Base-by-base conservation (phyloP, 208 protist genomes). In the Naegleria fowleri region DNA sequence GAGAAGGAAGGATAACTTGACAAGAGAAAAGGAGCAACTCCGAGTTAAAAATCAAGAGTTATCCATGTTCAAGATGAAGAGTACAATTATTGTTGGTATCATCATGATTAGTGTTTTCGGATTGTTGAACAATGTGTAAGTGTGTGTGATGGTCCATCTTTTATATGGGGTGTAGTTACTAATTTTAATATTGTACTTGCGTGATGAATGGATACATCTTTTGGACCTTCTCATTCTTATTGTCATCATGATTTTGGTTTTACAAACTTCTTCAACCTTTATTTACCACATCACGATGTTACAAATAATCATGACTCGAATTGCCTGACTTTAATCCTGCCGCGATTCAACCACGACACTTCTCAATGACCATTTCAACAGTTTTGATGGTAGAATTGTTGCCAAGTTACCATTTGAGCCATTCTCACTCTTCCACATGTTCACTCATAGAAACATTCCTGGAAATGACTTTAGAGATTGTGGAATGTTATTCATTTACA, bases 331-430 rank as follows among this genome's bases (percentile, higher is more conserved):
- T n/a, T n/a, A n/a, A n/a, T n/a, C n/a, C n/a, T n/a, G n/a, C n/a
- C n/a, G n/a, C n/a, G n/a, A n/a, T n/a, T n/a, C n/a, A n/a, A n/a
- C n/a, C n/a, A 48, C 43, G 43, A 48, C 43, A 48, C 43, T 1
- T 9, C 43, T 48, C 5, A 48, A 48, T 48, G 43, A 48, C n/a
- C n/a, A n/a, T n/a, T n/a, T n/a, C n/a, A n/a, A 67, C 55, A 88
- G 41, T 36, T 88, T 88, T 58, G 85, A 88, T 58, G 85, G 85
- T 39, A 58, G 19, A 39, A n/a, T 88, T 88, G 85, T 88, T 38
- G 85, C 41, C 9, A 88, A 88, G 55, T 58, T 88, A 58, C 85
- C 85, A 58, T 88, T 88, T 38, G 41, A 88, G 16, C 85, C 85
- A 88, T 59, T 88, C 33, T 33, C n/a, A 36, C 0, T 88, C 5